Percentiles rank a stretch among this genome's conserved stretches.
phyloP scores from a whole-genome alignment of 2,329 filamentous ascomycete genomes.

The Diaporthe sp. region DNA sequence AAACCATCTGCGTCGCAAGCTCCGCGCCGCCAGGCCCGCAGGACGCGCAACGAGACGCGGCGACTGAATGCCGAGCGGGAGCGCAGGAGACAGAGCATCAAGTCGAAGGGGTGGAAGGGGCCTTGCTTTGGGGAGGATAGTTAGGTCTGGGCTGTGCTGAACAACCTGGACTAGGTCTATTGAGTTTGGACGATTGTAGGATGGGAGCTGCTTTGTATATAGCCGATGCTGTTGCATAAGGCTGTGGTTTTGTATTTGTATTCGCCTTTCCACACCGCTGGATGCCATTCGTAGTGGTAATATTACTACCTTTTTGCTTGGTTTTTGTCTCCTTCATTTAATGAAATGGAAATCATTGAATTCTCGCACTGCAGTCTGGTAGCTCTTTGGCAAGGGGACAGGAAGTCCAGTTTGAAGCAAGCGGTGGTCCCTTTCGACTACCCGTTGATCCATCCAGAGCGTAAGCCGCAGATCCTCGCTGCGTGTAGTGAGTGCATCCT shows the following conservation, averaged over 20 bases:
- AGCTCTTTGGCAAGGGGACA: background rate
- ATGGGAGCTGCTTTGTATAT: background rate
- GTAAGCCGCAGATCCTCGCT: background rate
- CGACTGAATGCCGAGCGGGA: slow-evolving; percentile 31
- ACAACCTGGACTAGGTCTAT: background rate
- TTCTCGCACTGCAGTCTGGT: background rate
- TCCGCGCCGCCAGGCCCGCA: slow-evolving; percentile 32
- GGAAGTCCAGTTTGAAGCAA: too few relatives aligned
- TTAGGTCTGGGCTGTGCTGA: background rate
- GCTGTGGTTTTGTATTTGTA: background rate
- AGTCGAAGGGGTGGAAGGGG: slow-evolving; percentile 15
- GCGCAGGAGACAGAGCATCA: slow-evolving; percentile 25
- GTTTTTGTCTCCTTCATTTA: background rate
- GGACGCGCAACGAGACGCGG: slow-evolving; percentile 9
- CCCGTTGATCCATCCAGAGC: too few relatives aligned
- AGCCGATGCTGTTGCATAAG: background rate
- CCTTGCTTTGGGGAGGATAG: slow-evolving; percentile 37
- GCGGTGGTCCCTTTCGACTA: background rate
- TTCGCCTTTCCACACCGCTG: background rate
- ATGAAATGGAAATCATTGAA: background rate
- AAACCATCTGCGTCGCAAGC: background rate
- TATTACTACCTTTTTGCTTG: slow-evolving; percentile 30
- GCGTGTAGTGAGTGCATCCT: background rate
- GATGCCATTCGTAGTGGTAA: slow-evolving; percentile 35
- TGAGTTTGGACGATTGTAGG: too few relatives aligned